Conservation (phyloP, 192 early-diverging fungal genomes). For the Coemansia sp. region DNA sequence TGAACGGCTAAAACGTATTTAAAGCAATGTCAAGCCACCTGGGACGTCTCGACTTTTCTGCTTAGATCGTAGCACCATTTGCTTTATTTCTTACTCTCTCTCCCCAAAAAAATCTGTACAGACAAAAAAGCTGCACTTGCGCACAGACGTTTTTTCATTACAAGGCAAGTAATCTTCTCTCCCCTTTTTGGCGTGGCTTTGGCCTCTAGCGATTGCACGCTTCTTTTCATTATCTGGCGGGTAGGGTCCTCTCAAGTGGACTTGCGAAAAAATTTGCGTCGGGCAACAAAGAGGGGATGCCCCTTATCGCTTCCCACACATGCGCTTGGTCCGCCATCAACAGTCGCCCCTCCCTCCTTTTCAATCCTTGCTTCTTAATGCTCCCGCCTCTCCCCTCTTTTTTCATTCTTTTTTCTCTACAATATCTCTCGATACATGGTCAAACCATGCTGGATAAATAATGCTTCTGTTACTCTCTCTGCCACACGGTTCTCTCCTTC, state of each 20-base stretch:
- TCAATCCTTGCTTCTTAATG: constrained; percentile 1
- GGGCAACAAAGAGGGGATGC: not conserved
- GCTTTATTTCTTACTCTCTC: not conserved
- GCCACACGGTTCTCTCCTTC: not conserved
- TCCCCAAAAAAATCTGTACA: constrained; percentile 5
- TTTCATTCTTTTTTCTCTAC: not conserved
- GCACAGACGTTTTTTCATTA: constrained; percentile 2
- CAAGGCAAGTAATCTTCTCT: not conserved
- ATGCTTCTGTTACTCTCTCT: not conserved
- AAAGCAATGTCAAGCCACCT: constrained; percentile 6
- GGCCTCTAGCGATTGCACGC: not conserved
- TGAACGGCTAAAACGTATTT: constrained; percentile 6
- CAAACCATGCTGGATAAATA: not conserved
- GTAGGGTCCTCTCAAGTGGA: not conserved
- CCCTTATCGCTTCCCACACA: not conserved
- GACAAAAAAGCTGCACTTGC: constrained; percentile 2
- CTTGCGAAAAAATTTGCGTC: not conserved
- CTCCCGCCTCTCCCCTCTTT: not conserved
- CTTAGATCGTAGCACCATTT: not conserved
- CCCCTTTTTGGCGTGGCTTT: not conserved
- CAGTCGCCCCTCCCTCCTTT: not conserved
- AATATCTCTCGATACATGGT: not conserved
- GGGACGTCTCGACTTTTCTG: not conserved
- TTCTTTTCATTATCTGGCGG: not conserved
- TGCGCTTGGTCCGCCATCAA: constrained; percentile 5